phyloP scores from a whole-genome alignment of 208 protist species.

The Strigomonas galati region DNA sequence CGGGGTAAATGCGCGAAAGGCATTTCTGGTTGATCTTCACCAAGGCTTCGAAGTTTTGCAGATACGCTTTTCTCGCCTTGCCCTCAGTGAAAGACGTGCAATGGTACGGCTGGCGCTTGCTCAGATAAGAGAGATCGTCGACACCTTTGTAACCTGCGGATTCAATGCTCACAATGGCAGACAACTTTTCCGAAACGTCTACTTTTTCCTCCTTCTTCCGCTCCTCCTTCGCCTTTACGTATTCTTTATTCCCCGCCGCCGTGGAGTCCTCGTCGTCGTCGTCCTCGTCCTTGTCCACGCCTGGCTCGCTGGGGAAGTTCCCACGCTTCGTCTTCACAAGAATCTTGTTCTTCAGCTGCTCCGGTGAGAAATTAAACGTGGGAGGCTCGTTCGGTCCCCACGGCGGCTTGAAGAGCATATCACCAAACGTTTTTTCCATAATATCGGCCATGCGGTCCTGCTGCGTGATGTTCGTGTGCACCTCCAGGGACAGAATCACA shows the following conservation, averaged over 20 bases:
- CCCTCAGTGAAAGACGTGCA: conserved; percentile 58
- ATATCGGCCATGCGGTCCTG: conserved; percentile 67
- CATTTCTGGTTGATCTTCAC: conserved; percentile 59
- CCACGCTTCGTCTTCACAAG: conserved; percentile 58
- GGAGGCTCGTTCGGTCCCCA: conserved; percentile 36
- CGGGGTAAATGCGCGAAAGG: conserved; percentile 91
- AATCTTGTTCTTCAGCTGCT: conserved; percentile 50
- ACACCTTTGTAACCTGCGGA: conserved; percentile 56
- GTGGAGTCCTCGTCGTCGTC: conserved; percentile 22
- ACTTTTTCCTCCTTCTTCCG: conserved; percentile 23
- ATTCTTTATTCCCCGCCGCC: conserved; percentile 21
- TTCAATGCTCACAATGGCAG: conserved; percentile 59
- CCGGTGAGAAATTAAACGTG: conserved; percentile 45
- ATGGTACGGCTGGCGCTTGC: conserved; percentile 50
- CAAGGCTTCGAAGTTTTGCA: conserved; percentile 29
- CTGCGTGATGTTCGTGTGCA: conserved; percentile 62
- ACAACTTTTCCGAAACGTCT: conserved; percentile 31
- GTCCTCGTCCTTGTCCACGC: conserved; percentile 40
- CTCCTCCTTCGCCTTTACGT: conserved; percentile 18
- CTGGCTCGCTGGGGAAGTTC: conserved; percentile 22
- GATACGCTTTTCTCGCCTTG: conserved; percentile 45
- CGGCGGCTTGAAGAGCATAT: conserved; percentile 41
- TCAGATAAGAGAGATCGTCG: conserved; percentile 54
- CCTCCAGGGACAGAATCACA: conserved; percentile 78
- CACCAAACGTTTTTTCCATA: conserved; percentile 48